Evolutionary conservation across 768 basidiomycete species (phyloP), one percentile per base, ranked within the genome.

Genomic region (Strobilomyces dryophilus): DNA sequence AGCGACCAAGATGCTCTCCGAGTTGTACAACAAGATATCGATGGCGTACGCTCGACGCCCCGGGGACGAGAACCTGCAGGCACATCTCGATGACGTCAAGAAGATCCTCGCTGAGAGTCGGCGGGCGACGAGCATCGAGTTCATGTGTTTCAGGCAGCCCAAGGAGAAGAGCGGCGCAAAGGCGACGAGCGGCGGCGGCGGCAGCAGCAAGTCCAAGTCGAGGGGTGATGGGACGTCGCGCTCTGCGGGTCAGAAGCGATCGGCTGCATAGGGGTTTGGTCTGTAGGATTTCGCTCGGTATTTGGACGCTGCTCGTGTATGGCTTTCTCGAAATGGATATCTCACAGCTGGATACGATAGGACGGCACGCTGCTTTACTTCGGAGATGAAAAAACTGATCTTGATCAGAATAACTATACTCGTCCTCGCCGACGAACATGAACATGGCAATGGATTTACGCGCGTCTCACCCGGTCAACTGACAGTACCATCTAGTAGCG

Each of bases 11-110:
- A 91, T 85, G 45, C 81, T 99, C 26, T 88, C 92, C 29, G 89
- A 95, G 53, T 78, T 98, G 48, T 99, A 98, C 74, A 90, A 87
- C 66, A 91, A 87, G 61, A 98, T 99, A 59, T 95, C 94, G 12
- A 85, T 92, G 70, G 88, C 92, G 17, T 98, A 98, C 71, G 80
- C 84, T 36, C 84, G 90, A 27, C 82, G 89, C 32, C 82, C 87
- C 6, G 91, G 90, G 35, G 88, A 92, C 59, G 88, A 89, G 68
- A 91, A 91, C 64, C 72, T 98, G 52, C 92, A 98, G 68, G 74
- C 75, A 18, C 88, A 93, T 63, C 77, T 99, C 48, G 92, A 98
- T 61, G 84, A 87, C 10, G 88, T 99, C 51, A 95, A 95, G 76
- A 89, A 85, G 75, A 93, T 87, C 21, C 72, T 98, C 51, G 84